Conservation (phyloP, 495 filamentous ascomycete species). For the Astrothelium subdiscretum region DNA sequence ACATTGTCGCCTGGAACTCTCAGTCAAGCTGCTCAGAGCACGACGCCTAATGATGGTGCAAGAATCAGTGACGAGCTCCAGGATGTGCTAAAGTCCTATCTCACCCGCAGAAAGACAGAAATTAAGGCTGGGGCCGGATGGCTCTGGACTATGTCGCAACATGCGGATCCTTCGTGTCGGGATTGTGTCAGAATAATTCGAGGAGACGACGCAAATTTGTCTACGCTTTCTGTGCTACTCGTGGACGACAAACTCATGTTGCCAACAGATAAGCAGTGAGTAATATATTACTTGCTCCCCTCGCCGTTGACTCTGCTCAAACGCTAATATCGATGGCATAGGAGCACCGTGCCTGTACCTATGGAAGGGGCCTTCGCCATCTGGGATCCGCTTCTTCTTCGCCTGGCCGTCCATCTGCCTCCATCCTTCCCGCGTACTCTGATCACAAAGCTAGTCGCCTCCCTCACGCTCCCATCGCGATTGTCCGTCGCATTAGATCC, state of each 20-base stretch:
- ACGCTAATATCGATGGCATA: no score
- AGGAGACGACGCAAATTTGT: neutral
- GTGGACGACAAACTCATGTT: conserved; percentile 17
- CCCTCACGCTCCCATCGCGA: neutral
- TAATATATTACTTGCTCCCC: no score
- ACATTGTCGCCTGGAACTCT: no score
- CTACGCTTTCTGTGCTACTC: conserved; percentile 9
- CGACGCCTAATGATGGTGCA: neutral
- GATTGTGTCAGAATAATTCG: neutral
- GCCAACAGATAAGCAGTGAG: conserved; percentile 15
- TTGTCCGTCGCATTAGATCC: conserved; percentile 3
- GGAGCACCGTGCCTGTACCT: conserved; percentile 5
- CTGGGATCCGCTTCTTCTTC: conserved; percentile 22
- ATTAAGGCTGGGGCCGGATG: neutral
- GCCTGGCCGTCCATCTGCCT: neutral
- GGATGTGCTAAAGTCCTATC: conserved; percentile 17
- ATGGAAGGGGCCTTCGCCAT: conserved; percentile 26
- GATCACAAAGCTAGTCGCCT: conserved; percentile 3
- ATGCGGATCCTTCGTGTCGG: neutral
- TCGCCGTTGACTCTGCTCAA: neutral
- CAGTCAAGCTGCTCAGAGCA: no score
- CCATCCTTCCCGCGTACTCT: conserved; percentile 7
- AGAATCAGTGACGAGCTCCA: conserved; percentile 8
- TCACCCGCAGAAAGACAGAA: conserved; percentile 8
- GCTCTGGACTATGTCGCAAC: neutral